Evolutionary conservation across 1,139 yeast genomes (phyloP).

Genomic region (Taphrina populina): DNA sequence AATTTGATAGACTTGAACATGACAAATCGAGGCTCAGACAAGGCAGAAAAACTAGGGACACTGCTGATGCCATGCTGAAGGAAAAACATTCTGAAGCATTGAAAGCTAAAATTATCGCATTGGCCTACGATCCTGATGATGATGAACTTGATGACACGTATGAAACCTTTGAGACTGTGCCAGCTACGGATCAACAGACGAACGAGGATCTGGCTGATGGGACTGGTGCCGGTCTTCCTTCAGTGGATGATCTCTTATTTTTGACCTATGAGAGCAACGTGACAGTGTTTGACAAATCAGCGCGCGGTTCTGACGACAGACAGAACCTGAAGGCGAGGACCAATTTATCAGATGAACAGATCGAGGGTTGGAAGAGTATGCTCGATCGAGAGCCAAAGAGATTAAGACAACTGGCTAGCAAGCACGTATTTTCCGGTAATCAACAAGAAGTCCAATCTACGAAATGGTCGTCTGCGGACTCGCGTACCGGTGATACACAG

Average conservation of each 20-base stretch:
- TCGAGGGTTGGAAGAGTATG: conserved; percentile 91
- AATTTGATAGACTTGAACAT: conserved; percentile 5
- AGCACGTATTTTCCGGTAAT: conserved; percentile 4
- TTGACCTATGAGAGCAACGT: conserved; percentile 57
- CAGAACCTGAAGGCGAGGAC: conserved; percentile 52
- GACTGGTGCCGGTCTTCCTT: conserved; percentile 43
- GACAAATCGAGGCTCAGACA: not conserved
- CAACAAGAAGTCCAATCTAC: conserved; percentile 6
- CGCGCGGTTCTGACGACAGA: conserved; percentile 57
- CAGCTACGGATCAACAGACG: conserved; percentile 41
- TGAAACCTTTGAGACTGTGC: conserved; percentile 60
- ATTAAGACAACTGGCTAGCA: conserved; percentile 48
- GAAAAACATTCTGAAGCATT: conserved; percentile 14
- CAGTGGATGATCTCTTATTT: conserved; percentile 59
- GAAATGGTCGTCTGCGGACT: not conserved
- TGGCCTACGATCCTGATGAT: conserved; percentile 51
- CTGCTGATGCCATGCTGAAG: conserved; percentile 21
- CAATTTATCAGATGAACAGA: conserved; percentile 82
- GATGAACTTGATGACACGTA: conserved; percentile 83
- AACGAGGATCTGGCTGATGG: conserved; percentile 38
- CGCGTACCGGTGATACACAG: not conserved
- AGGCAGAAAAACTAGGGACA: conserved; percentile 3
- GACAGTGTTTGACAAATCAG: conserved; percentile 52
- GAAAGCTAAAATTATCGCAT: conserved; percentile 11
- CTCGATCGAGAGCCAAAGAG: conserved; percentile 52